phyloP scores from a whole-genome alignment of 169 alveolate species.

The Cryptosporidium bovis region DNA sequence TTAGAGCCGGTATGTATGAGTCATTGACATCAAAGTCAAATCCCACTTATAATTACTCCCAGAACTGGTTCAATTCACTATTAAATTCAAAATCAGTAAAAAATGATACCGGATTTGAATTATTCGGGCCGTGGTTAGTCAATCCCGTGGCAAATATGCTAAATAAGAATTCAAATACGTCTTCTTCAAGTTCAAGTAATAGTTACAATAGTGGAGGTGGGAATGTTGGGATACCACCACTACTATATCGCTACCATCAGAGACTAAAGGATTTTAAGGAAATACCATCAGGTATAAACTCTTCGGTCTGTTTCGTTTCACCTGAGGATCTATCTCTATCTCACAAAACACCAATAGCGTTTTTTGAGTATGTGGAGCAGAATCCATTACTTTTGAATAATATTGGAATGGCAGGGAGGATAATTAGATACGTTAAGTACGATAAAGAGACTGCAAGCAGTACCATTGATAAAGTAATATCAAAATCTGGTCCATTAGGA shows the following conservation, averaged over 20 bases:
- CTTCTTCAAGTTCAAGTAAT: background rate
- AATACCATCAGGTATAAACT: constrained; percentile 73
- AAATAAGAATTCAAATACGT: background rate
- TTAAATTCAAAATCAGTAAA: constrained; percentile 17
- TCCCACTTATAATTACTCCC: constrained; percentile 19
- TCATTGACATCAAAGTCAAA: constrained; percentile 32
- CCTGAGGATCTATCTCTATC: constrained; percentile 82
- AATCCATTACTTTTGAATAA: constrained; percentile 83
- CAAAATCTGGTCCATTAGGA: constrained; percentile 50
- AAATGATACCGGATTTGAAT: constrained; percentile 47
- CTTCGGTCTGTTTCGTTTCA: constrained; percentile 77
- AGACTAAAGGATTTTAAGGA: constrained; percentile 75
- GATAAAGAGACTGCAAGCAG: constrained; percentile 46
- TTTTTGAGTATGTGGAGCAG: constrained; percentile 87
- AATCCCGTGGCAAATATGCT: constrained; percentile 8
- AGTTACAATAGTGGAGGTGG: constrained; percentile 35
- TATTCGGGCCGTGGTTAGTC: constrained; percentile 61
- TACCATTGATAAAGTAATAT: constrained; percentile 18
- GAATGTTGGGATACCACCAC: constrained; percentile 31
- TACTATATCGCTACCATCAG: constrained; percentile 49
- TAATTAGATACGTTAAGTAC: constrained; percentile 79
- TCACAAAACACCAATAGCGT: constrained; percentile 86
- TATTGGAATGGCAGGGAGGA: constrained; percentile 87
- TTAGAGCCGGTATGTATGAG: constrained; percentile 77
- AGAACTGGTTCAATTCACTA: constrained; percentile 17